phyloP scores from a whole-genome alignment of 345 rosid species.

The Ailanthus altissimus region DNA sequence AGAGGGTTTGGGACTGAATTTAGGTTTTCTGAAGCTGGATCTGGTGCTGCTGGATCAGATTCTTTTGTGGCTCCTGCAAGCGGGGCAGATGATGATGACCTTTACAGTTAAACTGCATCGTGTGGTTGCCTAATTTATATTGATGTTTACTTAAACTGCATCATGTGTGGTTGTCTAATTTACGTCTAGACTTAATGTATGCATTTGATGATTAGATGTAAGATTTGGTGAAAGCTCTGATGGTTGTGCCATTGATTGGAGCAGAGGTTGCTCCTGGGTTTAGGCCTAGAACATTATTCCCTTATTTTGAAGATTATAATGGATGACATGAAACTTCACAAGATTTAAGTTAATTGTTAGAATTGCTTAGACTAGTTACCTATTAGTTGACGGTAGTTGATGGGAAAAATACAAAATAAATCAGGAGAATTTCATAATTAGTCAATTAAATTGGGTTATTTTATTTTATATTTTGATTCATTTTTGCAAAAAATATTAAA shows the following conservation, averaged over 20 bases:
- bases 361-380: no score
- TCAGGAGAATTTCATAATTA: no score
- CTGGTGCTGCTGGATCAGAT: conserved; percentile 48
- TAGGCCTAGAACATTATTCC: not conserved
- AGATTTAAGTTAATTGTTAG: not conserved
- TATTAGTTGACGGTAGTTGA: no score
- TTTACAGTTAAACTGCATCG: conserved; percentile 56
- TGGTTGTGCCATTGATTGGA: not conserved
- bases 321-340: not conserved
- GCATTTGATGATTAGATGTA: not conserved
- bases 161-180: not conserved
- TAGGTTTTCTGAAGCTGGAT: conserved; percentile 58
- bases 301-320: conserved; percentile 5
- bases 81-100: conserved; percentile 79
- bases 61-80: conserved; percentile 76
- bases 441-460: no score
- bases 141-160: not conserved
- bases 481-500: no score
- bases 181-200: not conserved
- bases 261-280: not conserved
- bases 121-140: not conserved
- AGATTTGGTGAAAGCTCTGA: not conserved
- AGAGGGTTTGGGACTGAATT: conserved; percentile 88
- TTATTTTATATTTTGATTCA: no score
- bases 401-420: no score